Evolutionary conservation across 148 eudicot species (phyloP).

Genomic region (Chenopodium quinoa): DNA sequence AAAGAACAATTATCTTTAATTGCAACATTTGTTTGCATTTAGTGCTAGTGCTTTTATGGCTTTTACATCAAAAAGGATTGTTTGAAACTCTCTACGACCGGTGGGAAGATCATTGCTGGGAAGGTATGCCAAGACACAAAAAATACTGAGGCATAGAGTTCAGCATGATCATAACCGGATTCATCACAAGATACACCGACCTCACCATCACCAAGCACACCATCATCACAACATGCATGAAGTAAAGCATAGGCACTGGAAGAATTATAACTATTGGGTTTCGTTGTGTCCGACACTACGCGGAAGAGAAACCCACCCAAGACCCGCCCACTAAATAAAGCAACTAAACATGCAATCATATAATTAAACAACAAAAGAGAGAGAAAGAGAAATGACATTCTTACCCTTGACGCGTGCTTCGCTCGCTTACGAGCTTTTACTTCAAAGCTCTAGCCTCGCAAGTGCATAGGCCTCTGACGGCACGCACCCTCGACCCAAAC

Average conservation of each 20-base stretch:
- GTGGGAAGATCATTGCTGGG: conserved; percentile 75
- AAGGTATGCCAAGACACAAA: conserved; percentile 25
- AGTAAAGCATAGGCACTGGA: conserved; percentile 37
- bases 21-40: conserved; percentile 20
- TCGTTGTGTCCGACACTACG: too few species aligned
- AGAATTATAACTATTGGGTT: conserved; percentile 9
- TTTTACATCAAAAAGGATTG: conserved; percentile 86
- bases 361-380: too few species aligned
- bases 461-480: too few species aligned
- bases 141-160: conserved; percentile 28
- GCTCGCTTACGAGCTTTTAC: too few species aligned
- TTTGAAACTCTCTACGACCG: conserved; percentile 91
- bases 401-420: too few species aligned
- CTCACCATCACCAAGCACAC: conserved; percentile 31
- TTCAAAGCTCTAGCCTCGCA: too few species aligned
- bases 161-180: conserved; percentile 26
- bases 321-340: too few species aligned
- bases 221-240: conserved; percentile 33
- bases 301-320: too few species aligned
- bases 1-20: too few species aligned
- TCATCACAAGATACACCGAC: conserved; percentile 36
- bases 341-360: too few species aligned
- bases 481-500: too few species aligned
- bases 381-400: too few species aligned
- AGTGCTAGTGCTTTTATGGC: conserved; percentile 81